Conservation (phyloP, 2,329 filamentous ascomycete species). For the Calonectria crousiana region DNA sequence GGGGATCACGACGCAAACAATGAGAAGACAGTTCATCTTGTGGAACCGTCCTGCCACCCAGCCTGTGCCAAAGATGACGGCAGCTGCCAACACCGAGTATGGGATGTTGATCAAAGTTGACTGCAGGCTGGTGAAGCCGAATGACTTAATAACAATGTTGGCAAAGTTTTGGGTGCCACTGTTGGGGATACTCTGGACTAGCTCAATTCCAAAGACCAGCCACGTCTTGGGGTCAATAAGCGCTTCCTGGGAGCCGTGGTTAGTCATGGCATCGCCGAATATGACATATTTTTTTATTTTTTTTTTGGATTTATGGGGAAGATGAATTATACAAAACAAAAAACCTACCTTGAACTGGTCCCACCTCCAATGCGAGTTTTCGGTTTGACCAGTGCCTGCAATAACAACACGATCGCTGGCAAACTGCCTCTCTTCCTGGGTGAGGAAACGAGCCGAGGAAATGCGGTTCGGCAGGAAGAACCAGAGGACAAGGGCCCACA, state of each 20-base stretch:
- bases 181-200: slow-evolving; percentile 69
- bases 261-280: not conserved
- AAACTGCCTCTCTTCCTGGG: slow-evolving; percentile 61
- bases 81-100: slow-evolving; percentile 64
- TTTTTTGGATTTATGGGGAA: no score
- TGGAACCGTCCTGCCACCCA: slow-evolving; percentile 65
- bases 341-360: slow-evolving; percentile 54
- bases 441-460: slow-evolving; percentile 69
- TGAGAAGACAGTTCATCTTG: slow-evolving; percentile 64
- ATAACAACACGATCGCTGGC: slow-evolving; percentile 61
- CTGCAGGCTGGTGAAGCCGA: slow-evolving; percentile 66
- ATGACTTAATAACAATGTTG: slow-evolving; percentile 67
- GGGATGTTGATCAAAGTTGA: slow-evolving; percentile 70
- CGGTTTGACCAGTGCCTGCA: slow-evolving; percentile 65
- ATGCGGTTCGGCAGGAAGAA: slow-evolving; percentile 65
- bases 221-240: slow-evolving; percentile 70
- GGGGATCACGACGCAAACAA: slow-evolving; percentile 62
- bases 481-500: slow-evolving; percentile 63
- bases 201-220: slow-evolving; percentile 66
- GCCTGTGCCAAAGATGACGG: slow-evolving; percentile 61
- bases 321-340: not conserved
- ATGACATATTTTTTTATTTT: no score
- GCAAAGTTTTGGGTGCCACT: slow-evolving; percentile 71
- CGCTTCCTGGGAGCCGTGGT: slow-evolving; percentile 55
- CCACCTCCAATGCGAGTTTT: slow-evolving; percentile 61